Evolutionary conservation across 2,329 filamentous ascomycete species (phyloP), one percentile per base, ranked within the genome.

Genomic region (Cercospora brassicicola): DNA sequence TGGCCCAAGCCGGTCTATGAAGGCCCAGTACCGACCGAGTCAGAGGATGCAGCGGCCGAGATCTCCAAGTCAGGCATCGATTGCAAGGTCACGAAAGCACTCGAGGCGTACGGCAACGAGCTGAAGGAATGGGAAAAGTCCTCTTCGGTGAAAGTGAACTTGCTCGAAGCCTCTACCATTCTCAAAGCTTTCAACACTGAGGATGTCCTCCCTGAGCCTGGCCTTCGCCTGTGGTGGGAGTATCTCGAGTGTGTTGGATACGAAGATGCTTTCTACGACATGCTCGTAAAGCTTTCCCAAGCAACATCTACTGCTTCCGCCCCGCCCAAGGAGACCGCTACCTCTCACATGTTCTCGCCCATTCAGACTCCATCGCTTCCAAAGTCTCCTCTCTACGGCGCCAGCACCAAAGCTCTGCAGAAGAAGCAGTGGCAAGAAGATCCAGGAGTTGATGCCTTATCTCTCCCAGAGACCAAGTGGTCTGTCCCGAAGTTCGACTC

Each of bases 171-270:
- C 63, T 77, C 81, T 53, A 75, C 71, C 42, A 76, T 84, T 11
- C 71, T 82, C n/a, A 59, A 77, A 18, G 77, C 79, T 1, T 84
- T 84, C 69, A 73, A 76, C 10, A 73, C 78, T 72, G 76, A 79
- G 39, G 82, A 84, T 73, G 74, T 76, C 0, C 81, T 79, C 42
- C 1, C 20, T 26, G 73, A 77, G 5, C 76, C 78, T 10, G 81
- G 81, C 5, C 73, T 84, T 8, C 76, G 83, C 18, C 77, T 84
- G 26, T 83, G 79, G 79, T 83, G 80, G 80, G 82, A 84, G 74
- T 84, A 84, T 61, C 75, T 84, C 30, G 71, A 82, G 72, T 84
- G 81, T 66, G 75, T 80, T 2, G 74, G 75, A 13, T 84, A 78
- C 73, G 80, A 82, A 57, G 63, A 69, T 10, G 76, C 76, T 2